Evolutionary conservation across 306 rosid species (phyloP), one percentile per base, ranked within the genome.

Genomic region (Sphenostylis stenocarpa): DNA sequence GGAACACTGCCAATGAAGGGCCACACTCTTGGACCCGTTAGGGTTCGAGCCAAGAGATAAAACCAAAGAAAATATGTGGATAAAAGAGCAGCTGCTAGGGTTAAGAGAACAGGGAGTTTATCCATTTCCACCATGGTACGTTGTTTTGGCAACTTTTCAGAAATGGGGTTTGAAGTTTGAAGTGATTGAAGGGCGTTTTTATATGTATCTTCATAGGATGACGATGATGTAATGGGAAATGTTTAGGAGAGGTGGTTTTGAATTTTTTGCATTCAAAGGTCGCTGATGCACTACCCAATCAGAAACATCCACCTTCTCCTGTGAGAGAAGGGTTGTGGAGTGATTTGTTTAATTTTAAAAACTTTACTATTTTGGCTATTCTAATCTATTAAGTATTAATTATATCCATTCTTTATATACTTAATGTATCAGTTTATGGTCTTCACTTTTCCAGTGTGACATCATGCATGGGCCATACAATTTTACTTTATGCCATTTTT

Each of bases 1-100:
- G 98, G 98, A 1, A 94, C 84, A 91, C 98, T 94, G 3, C 98
- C 98, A 0, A 89, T 49, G 3, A 94, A 1, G 0, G 98, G 98
- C 82, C 88, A 94, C 0, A 82, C 89, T 19, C 44, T 86, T 0
- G 98, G 98, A 21, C 98, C 98, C 44, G 88, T 80, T 17, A 63
- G 43, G 68, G 58, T 90, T 28, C 85, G 77, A 28, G 90, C 78
- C 0, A 91, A 71, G 73, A 80, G 78, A 38, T 76, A 70, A 77
- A 92, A 90, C 97, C 97, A 94, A 1, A 92, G 66, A 29, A 89
- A 76, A 52, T 94, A 94, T 7, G 85, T 69, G 0, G 72, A 71
- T 2, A 80, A 4, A 4, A 77, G 58, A 72, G 84, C 88, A 75
- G 84, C 90, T 17, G 61, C 44, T 1, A 91, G 8, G 67, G 86